phyloP scores from a whole-genome alignment of 73 alveolate genomes.

The Paramecium sonneborni region DNA sequence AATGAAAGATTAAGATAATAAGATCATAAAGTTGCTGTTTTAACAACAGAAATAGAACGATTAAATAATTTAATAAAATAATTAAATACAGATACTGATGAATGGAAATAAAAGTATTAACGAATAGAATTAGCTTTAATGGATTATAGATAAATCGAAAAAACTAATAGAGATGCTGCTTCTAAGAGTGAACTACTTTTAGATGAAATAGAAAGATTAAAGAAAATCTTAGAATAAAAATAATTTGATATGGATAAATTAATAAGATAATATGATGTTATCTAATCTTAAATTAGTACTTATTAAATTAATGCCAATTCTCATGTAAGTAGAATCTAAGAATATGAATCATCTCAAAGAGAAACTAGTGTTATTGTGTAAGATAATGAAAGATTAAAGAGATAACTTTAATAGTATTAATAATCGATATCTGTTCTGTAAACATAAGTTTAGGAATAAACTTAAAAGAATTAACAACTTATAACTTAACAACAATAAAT shows the following conservation, averaged over 20 bases:
- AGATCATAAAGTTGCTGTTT: conserved; percentile 39
- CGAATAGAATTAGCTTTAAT: not conserved
- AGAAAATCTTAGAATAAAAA: conserved; percentile 27
- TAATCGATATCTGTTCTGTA: not conserved
- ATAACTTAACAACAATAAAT: not conserved
- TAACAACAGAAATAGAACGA: conserved; percentile 34
- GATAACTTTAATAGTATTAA: not conserved
- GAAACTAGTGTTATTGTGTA: not conserved
- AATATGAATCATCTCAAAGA: not conserved
- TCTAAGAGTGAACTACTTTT: not conserved
- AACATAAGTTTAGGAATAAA: not conserved
- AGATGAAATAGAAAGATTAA: conserved; percentile 40
- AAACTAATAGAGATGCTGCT: conserved; percentile 43
- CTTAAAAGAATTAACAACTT: not conserved
- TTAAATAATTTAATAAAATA: conserved; percentile 8
- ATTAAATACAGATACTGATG: not conserved
- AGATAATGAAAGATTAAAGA: conserved; percentile 13
- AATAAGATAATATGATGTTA: not conserved
- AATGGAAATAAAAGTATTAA: conserved; percentile 40
- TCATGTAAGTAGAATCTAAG: not conserved
- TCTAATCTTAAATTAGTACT: not conserved
- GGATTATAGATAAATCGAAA: conserved; percentile 53
- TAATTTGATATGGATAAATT: not conserved
- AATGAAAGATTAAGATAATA: conserved; percentile 2
- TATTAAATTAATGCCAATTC: not conserved